Base-by-base conservation (phyloP, 164 flowering plant species). In the Magnolia changhungtana region DNA sequence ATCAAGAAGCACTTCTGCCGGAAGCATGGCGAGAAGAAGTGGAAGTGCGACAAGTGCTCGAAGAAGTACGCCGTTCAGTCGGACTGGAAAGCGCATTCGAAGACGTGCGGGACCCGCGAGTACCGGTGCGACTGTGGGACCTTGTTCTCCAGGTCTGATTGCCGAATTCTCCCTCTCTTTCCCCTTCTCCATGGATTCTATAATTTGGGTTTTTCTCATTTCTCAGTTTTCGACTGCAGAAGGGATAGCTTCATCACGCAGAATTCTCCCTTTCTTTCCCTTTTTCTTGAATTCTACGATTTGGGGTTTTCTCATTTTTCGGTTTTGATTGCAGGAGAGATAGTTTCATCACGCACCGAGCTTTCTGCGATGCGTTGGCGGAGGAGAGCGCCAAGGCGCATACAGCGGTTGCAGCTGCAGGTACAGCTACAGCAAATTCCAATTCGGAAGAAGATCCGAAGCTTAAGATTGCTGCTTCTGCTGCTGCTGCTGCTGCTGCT, bases 1-100 rank as follows among this genome's bases (percentile, higher is more conserved):
- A 93, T 93, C 24, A 93, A 93, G 82, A 93, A 93, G 79, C 98
- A 93, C 75, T 93, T 86, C 75, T 87, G 89, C 72, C 64, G 98
- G 67, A 94, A 94, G 76, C 98, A 94, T 72, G 97, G 98, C 20
- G 98, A 92, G 90, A 94, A 94, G 93, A 92, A 91, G 79, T 92
- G 86, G 86, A 92, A 94, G 85, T 94, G 98, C 82, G 95, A 94
- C 72, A 82, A 90, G 77, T 94, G 97, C 83, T 83, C 93, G 8
- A 94, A 94, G 87, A 90, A 86, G 52, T 94, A 94, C 81, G 97
- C 98, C 2, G 98, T 94, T 0, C 90, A 85, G 61, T 92, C 97
- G 55, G 98, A 94, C 76, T 94, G 98, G 94, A 94, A 94, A 74
- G 98, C 98, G 7, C 98, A 94, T 80, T 81, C 85, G 88, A 94